phyloP scores from a whole-genome alignment of 768 basidiomycete species.

The Lentinula lateritia region DNA sequence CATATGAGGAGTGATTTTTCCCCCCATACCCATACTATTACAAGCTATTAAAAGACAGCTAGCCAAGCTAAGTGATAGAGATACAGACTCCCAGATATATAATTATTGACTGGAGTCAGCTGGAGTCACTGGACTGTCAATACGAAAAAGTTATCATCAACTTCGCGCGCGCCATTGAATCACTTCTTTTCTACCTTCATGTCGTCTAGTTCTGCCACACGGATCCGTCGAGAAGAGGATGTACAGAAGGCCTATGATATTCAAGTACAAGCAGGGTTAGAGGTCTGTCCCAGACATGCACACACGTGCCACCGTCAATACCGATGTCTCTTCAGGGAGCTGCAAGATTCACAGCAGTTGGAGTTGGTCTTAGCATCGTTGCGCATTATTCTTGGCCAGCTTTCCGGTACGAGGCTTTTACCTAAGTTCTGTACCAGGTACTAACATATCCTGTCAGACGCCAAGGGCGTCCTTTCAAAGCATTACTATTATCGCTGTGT shows the following conservation, averaged over 20 bases:
- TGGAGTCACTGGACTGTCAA: not conserved
- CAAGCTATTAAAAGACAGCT: too few relatives aligned
- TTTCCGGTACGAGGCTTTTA: slow-evolving; percentile 47
- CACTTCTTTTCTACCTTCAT: slow-evolving; percentile 9
- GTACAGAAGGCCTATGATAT: slow-evolving; percentile 53
- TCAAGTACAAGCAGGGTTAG: slow-evolving; percentile 53
- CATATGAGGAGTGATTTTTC: too few relatives aligned
- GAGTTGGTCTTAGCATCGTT: slow-evolving; percentile 55
- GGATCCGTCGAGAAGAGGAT: slow-evolving; percentile 45
- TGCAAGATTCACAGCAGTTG: slow-evolving; percentile 43
- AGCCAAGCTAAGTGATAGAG: too few relatives aligned
- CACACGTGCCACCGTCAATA: not conserved
- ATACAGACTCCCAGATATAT: too few relatives aligned
- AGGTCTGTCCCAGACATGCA: slow-evolving; percentile 31
- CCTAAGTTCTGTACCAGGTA: not conserved
- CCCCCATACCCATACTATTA: too few relatives aligned
- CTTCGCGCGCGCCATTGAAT: not conserved
- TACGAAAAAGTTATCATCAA: not conserved
- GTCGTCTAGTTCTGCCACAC: slow-evolving; percentile 18
- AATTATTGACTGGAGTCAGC: too few relatives aligned
- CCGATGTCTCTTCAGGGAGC: slow-evolving; percentile 39
- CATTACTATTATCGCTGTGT: slow-evolving; percentile 72
- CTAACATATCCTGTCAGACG: slow-evolving; percentile 37
- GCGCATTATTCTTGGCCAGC: slow-evolving; percentile 68
- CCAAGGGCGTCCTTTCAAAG: slow-evolving; percentile 78